Conservation (phyloP, 2,329 filamentous ascomycete species). For the Penicillium sclerotigenum region DNA sequence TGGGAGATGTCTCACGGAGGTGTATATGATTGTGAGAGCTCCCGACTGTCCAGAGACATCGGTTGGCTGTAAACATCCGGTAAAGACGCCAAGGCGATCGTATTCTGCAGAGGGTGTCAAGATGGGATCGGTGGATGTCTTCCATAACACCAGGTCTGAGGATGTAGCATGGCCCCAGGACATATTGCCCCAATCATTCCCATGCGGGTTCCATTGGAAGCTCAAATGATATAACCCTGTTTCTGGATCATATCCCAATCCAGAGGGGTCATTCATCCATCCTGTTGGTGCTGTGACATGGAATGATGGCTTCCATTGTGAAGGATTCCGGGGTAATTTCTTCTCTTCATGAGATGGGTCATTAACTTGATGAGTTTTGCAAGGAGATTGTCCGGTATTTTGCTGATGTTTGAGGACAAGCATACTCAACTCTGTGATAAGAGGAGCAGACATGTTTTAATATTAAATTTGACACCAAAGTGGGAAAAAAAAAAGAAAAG, state of each 20-base stretch:
- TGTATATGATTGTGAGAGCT: conserved; percentile 40
- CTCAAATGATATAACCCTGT: conserved; percentile 43
- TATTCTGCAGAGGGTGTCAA: conserved; percentile 37
- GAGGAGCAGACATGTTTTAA: neutral
- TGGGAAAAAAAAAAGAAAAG: neutral
- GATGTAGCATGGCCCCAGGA: conserved; percentile 44
- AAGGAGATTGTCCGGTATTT: neutral
- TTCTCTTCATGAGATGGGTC: neutral
- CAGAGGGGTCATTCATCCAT: conserved; percentile 49
- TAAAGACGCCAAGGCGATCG: conserved; percentile 43
- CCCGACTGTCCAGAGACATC: conserved; percentile 24
- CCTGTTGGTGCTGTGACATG: conserved; percentile 40
- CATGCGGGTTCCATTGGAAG: conserved; percentile 46
- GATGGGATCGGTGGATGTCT: conserved; percentile 25
- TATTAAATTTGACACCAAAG: neutral
- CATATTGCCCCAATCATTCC: conserved; percentile 44
- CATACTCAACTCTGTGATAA: neutral
- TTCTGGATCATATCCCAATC: conserved; percentile 38
- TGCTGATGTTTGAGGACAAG: neutral
- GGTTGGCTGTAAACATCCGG: conserved; percentile 38
- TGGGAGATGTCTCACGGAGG: conserved; percentile 40
- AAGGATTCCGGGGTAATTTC: neutral
- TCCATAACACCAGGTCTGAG: conserved; percentile 41
- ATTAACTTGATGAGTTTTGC: neutral
- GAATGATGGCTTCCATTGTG: conserved; percentile 30